Base-by-base conservation (phyloP, 371 early-diverging fungal species). In the Actinomortierella ambigua region DNA sequence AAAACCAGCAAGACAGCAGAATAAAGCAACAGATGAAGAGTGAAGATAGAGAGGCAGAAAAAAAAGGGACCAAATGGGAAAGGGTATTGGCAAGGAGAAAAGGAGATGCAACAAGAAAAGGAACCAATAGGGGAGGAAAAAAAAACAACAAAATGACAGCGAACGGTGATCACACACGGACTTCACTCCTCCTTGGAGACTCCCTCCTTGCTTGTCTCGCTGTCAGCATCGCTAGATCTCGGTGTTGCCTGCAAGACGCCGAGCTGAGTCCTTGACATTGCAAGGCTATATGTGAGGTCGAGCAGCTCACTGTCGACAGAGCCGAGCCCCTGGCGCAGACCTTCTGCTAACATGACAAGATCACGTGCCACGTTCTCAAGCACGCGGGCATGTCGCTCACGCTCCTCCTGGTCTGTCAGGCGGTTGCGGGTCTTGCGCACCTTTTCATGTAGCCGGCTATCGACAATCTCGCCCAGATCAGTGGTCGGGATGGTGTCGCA, bases 401-500 rank as follows among this genome's bases (percentile, higher is more conserved):
- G 63, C 52, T 73, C 75, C 18, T 73, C 75, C 49, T 73, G 63
- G 23, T 73, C 75, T n/a, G 75, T 43, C 13, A 73, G 43, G 3
- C 55, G 64, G 58, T 73, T 73, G 53, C 67, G 55, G 11, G 75
- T 73, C 54, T 73, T 73, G 56, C 75, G 75, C 1, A 73, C 75
- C 67, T 73, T 73, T 29, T 66, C 75, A 23, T 73, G 75, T 50
- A 73, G 26, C 42, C 54, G 52, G 17, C 75, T 73, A 1, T 73
- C 64, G 42, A 73, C 75, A 23, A 73, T 44, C 55, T 73, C 75
- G 8, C 75, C 75, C 26, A 73, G 42, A 22, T 66, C 75, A 13
- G 75, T 73, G 3, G 75, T 73, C 1, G 75, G 75, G 34, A 73
- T 73, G 41, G 75, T 73, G 53, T 73, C 75, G 54, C 75, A 73